These are phyloP conservation scores for Pachyrhizus erosus DNA, from an alignment of 306 rosid species.

Conservation along the genomic window DNA sequence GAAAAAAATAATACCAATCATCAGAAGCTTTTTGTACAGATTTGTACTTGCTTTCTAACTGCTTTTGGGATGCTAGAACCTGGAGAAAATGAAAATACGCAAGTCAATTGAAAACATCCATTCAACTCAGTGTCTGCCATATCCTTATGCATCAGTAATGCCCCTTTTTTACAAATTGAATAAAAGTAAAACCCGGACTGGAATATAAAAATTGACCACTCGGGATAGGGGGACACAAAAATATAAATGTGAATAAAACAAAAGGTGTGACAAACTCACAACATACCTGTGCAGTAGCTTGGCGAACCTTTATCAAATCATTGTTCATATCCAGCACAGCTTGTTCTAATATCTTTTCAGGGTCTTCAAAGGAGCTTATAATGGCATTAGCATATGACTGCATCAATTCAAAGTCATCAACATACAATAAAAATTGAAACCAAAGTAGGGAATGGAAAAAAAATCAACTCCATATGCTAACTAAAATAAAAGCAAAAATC, in stretches of 20 bases:
- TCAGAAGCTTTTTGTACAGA: constrained; percentile 79
- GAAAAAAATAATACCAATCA: constrained; percentile 59
- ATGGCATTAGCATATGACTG: constrained; percentile 82
- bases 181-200: not conserved
- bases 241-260: not conserved
- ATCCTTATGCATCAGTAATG: not conserved
- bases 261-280: not conserved
- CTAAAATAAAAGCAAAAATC: not conserved
- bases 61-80: constrained; percentile 82
- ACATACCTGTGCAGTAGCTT: constrained; percentile 78
- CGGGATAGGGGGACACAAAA: not conserved
- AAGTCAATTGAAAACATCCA: not conserved
- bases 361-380: constrained; percentile 80
- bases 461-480: not conserved
- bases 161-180: not conserved
- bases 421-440: not conserved
- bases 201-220: not conserved
- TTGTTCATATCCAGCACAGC: constrained; percentile 78
- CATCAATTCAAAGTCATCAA: not conserved
- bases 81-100: constrained; percentile 33
- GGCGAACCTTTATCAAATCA: constrained; percentile 80
- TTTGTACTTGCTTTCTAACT: constrained; percentile 66
- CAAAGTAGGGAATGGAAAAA: constrained; percentile 2
- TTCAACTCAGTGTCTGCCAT: not conserved
- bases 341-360: constrained; percentile 81